Base-by-base conservation (phyloP, 441 rosid species). In the Croton laevigatus region DNA sequence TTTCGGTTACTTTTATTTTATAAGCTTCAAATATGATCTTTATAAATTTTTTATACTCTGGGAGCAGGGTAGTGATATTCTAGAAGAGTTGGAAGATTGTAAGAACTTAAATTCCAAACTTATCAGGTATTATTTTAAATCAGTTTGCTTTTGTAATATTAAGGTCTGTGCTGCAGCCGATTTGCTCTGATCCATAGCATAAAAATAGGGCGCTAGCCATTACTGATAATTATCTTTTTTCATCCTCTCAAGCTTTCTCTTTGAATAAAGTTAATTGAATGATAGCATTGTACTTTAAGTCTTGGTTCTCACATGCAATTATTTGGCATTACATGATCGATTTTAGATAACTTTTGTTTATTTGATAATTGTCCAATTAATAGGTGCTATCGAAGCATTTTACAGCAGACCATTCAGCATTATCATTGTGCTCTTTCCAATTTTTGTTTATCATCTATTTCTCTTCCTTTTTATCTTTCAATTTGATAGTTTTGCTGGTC, bases 1-100 rank as follows among this genome's bases (percentile, higher is more conserved):
- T 53, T 48, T 46, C 53, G 55, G 42, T 42, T 32, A 22, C 73
- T 53, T 69, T 38, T 78, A 44, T 76, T 48, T 77, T 66, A 70
- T 71, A 38, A 55, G 37, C 69, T 69, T 59, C 66, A 42, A 53
- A 22, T 27, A 71, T 67, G 60, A 67, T 57, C 64, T 79, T 69
- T 67, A 70, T 68, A 74, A 75, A 59, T 45, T 74, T 63, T 76
- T 49, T 17, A 63, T 44, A 61, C 59, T 67, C 68, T 51, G 74
- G 62, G 20, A 72, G 75, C 83, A 94, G 99, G 89, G 86, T 75
- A 73, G 63, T 62, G 75, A 73, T 78, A 80, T 68, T 66, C 66
- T 74, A 70, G 84, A 78, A 79, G 96, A 92, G 82, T 82, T 94
- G 76, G 84, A 82, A 77, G 84, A 86, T 74, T 89, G 91, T 87